These are phyloP conservation scores for Trichomonas gallinae DNA, from an alignment of 208 protist species.

Conservation along the genomic window DNA sequence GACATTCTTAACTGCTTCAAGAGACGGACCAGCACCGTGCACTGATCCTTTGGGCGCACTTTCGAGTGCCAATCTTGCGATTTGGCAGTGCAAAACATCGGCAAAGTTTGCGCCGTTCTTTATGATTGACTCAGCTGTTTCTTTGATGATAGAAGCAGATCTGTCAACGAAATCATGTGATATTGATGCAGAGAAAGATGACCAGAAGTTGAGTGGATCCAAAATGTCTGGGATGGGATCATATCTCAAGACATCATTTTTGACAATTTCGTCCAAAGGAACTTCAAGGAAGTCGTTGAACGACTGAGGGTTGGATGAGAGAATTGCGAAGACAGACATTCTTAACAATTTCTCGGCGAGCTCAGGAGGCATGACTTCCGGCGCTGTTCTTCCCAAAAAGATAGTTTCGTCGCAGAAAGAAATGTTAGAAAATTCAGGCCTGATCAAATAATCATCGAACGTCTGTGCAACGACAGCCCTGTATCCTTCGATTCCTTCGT, in stretches of 20 bases:
- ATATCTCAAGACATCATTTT: background rate
- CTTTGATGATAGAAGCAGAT: background rate
- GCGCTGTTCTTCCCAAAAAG: background rate
- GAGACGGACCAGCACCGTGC: background rate
- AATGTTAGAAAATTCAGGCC: background rate
- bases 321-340: background rate
- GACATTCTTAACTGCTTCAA: background rate
- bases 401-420: background rate
- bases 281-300: background rate
- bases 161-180: background rate
- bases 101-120: background rate
- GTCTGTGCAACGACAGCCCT: background rate
- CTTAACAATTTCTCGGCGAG: background rate
- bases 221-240: background rate
- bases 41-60: background rate
- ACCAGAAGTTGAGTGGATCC: background rate
- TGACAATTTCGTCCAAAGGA: background rate
- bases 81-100: background rate
- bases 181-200: background rate
- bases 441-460: background rate
- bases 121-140: background rate
- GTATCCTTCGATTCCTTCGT: background rate
- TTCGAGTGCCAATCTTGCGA: background rate
- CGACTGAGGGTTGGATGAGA: background rate
- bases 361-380: background rate